Evolutionary conservation across 139 green algal species (phyloP).

Genomic region (Yamagishiella unicocca): DNA sequence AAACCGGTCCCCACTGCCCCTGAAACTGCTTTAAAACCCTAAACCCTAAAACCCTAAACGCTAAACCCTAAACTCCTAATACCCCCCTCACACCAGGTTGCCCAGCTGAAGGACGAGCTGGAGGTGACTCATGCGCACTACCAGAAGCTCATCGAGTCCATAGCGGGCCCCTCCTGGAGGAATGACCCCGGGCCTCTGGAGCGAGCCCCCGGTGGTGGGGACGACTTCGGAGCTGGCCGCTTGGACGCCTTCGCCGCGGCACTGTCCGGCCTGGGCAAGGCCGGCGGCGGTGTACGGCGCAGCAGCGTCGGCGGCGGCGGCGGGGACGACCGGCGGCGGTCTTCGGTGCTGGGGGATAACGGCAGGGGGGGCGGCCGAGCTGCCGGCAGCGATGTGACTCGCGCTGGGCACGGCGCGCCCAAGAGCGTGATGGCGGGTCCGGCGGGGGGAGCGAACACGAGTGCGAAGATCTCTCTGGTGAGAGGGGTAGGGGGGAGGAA

Average conservation of each 20-base stretch:
- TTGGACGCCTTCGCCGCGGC: background rate
- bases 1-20: too few relatives aligned
- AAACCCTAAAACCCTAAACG: too few relatives aligned
- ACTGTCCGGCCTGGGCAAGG: constrained; percentile 12
- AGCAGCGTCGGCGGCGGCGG: background rate
- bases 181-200: constrained; percentile 50
- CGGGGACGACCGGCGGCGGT: constrained; percentile 17
- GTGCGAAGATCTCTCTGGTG: background rate
- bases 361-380: background rate
- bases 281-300: background rate
- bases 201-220: background rate
- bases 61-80: too few relatives aligned
- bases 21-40: too few relatives aligned
- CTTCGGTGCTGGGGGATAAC: background rate
- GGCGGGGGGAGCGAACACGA: background rate
- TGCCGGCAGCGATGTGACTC: background rate
- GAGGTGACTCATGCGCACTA: constrained; percentile 71
- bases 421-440: background rate
- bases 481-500: background rate
- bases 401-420: background rate
- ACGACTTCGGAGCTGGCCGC: background rate
- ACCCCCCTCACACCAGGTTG: constrained; percentile 24
- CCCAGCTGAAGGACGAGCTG: constrained; percentile 61
- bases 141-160: constrained; percentile 69
- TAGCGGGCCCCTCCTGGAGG: constrained; percentile 45